A percentile compares a stretch with the other conserved stretches of the same genome.
Conservation (phyloP, 2,329 filamentous ascomycete species). For the Monilinia polystroma region DNA sequence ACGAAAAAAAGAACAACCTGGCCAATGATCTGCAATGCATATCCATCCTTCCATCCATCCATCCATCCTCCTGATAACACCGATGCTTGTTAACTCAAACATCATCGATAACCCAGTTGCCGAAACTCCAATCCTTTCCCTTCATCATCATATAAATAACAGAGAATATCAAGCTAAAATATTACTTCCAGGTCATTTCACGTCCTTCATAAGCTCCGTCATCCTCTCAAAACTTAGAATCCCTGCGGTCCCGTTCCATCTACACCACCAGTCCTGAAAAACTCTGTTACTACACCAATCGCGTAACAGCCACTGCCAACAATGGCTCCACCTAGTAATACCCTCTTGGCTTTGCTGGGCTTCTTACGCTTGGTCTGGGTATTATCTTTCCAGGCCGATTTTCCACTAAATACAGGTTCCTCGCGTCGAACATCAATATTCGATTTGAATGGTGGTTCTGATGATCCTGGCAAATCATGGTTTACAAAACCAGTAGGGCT, state of each 20-base stretch:
- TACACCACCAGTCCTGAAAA: conserved; percentile 50
- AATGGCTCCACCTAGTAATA: conserved; percentile 53
- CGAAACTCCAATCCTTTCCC: conserved; percentile 14
- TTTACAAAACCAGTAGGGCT: conserved; percentile 67
- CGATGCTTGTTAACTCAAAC: conserved; percentile 18
- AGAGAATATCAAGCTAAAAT: background rate
- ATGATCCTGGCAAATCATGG: conserved; percentile 48
- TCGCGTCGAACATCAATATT: conserved; percentile 48
- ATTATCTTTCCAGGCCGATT: conserved; percentile 37
- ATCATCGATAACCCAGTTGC: conserved; percentile 3
- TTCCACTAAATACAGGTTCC: conserved; percentile 50
- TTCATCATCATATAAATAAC: background rate
- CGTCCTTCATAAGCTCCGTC: background rate
- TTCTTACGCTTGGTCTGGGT: conserved; percentile 40
- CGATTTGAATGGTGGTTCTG: conserved; percentile 45
- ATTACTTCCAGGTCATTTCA: background rate
- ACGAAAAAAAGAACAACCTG: background rate
- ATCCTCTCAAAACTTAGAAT: conserved; percentile 28
- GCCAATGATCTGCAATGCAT: conserved; percentile 13
- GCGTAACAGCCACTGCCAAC: conserved; percentile 57
- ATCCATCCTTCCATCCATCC: background rate
- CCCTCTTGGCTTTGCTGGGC: conserved; percentile 47
- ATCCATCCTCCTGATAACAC: conserved; percentile 13
- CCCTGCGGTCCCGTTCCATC: conserved; percentile 44
- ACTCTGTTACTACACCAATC: conserved; percentile 58